Evolutionary conservation across 345 rosid genomes (phyloP).

Genomic region (Eucalyptus camaldulensis): DNA sequence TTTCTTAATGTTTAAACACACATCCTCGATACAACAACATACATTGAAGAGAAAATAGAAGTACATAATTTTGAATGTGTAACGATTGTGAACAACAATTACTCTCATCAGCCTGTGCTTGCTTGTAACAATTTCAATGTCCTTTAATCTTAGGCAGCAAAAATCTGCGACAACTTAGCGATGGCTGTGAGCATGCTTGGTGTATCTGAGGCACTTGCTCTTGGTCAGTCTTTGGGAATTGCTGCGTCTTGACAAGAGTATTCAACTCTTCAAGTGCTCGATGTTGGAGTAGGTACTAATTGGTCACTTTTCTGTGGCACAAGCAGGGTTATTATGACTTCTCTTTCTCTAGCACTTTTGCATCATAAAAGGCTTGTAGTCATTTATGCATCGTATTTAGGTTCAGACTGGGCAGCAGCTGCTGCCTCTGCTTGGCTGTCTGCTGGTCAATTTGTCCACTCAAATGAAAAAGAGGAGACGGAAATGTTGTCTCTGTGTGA

Average conservation of each 20-base stretch:
- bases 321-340: neutral
- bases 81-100: neutral
- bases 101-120: neutral
- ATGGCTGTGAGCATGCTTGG: conserved; percentile 95
- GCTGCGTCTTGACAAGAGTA: conserved; percentile 64
- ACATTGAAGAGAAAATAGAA: neutral
- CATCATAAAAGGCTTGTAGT: neutral
- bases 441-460: neutral
- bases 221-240: conserved; percentile 83
- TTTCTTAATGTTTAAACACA: neutral
- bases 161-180: conserved; percentile 89
- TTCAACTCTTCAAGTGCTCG: conserved; percentile 86
- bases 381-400: neutral
- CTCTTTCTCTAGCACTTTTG: neutral
- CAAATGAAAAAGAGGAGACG: neutral
- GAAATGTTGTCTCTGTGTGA: neutral
- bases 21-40: neutral
- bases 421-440: neutral
- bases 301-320: neutral
- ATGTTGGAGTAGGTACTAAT: conserved; percentile 79
- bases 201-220: conserved; percentile 82
- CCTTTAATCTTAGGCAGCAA: conserved; percentile 54
- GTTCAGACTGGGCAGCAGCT: neutral
- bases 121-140: neutral
- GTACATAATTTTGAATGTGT: neutral